Percentiles rank a stretch among this genome's conserved stretches.
Conservation (phyloP, 192 early-diverging fungal genomes). For the Coemansia sp. region DNA sequence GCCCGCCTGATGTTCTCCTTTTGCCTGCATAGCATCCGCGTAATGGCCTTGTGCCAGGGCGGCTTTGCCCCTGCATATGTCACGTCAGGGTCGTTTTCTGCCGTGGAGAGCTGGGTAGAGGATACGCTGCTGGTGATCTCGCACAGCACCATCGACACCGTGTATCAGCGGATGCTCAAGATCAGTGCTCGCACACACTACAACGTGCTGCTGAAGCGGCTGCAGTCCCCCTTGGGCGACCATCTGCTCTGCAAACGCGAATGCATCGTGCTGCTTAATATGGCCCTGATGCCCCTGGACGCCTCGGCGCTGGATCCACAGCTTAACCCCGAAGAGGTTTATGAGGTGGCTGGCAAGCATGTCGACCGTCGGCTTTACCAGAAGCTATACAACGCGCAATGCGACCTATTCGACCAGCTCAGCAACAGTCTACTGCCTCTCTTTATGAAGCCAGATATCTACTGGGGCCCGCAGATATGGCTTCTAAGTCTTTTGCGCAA, state of each 20-base stretch:
- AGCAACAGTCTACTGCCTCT: not conserved
- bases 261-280: not conserved
- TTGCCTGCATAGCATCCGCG: conserved; percentile 26
- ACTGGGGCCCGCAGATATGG: conserved; percentile 24
- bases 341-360: not conserved
- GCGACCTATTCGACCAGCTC: not conserved
- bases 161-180: conserved; percentile 5
- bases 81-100: conserved; percentile 17
- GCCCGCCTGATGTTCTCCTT: conserved; percentile 19
- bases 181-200: not conserved
- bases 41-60: conserved; percentile 16
- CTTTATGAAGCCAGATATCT: conserved; percentile 10
- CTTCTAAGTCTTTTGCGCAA: conserved; percentile 11
- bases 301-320: not conserved
- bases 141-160: conserved; percentile 5
- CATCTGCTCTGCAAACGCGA: not conserved
- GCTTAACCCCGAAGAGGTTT: too few species aligned
- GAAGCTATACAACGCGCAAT: conserved; percentile 4
- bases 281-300: not conserved
- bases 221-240: conserved; percentile 2
- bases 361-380: not conserved
- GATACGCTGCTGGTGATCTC: conserved; percentile 6
- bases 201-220: not conserved
- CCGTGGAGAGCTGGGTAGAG: not conserved
- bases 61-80: conserved; percentile 26